Evolutionary conservation across 257 asterid species (phyloP), one percentile per base, ranked within the genome.

Genomic region (Solanum tacnaense): DNA sequence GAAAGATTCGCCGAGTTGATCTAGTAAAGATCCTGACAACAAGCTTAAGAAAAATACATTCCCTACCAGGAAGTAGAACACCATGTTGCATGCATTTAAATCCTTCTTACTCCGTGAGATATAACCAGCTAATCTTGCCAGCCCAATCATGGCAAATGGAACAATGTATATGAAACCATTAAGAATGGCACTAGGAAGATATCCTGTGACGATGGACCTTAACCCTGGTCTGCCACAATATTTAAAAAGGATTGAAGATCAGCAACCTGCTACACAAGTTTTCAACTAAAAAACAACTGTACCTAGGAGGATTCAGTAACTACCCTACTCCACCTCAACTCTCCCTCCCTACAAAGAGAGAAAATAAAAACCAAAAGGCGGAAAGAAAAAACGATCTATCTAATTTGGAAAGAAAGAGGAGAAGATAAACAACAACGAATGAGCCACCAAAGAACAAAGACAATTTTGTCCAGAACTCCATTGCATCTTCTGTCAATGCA

Each of bases 11-110:
- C 97, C 98, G n/a, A 97, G 89, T 89, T 96, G 98, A 90, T 97
- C 99, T 0, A 97, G 96, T 87, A 97, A 92, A 2, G 99, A 97
- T 81, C 99, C 99, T 1, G 99, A 95, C 88, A 97, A 92, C 92
- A 97, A 89, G 88, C 94, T 96, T 39, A 97, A 89, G 94, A 97
- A 96, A 91, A 96, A 97, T 71, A 93, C 98, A 87, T 97, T 97
- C 82, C 96, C 99, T 34, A 97, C 95, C 9, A 97, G 95, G 90
- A 97, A 97, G 91, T 95, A 97, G 92, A 97, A 97, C 86, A 97
- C 96, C 98, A 96, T 92, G 86, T 90, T 94, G 94, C 99, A 97
- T 9, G 98, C 95, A 89, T 90, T 94, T 90, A 96, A 93, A 88
- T 95, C 99, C 90, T 94, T 93, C 89, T 93, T 91, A 89, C 99